Evolutionary conservation across 495 filamentous ascomycete species (phyloP).

Genomic region (Bacidia rubella): DNA sequence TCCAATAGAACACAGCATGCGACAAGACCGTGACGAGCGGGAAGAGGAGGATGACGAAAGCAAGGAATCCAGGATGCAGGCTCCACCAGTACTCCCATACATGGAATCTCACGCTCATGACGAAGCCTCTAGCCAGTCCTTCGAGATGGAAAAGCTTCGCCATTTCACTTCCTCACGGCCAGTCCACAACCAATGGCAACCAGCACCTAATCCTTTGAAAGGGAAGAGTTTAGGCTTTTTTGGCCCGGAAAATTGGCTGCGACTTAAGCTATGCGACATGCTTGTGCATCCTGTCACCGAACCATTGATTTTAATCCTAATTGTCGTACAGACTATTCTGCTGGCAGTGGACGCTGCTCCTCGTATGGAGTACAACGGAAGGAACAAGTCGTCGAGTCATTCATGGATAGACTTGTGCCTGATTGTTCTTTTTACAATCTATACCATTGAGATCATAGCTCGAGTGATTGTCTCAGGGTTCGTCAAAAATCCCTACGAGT

Average conservation of each 20-base stretch:
- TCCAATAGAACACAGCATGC: slow-evolving; percentile 59
- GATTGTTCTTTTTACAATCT: slow-evolving; percentile 74
- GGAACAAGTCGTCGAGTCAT: slow-evolving; percentile 47
- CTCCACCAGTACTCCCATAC: slow-evolving; percentile 43
- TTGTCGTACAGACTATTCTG: slow-evolving; percentile 76
- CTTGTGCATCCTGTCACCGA: slow-evolving; percentile 83
- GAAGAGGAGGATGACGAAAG: slow-evolving; percentile 10
- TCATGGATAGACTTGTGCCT: slow-evolving; percentile 64
- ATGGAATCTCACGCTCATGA: slow-evolving; percentile 41
- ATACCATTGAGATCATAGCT: slow-evolving; percentile 71
- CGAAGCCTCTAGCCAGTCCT: slow-evolving; percentile 34
- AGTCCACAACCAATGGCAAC: slow-evolving; percentile 26
- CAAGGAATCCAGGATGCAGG: slow-evolving; percentile 37
- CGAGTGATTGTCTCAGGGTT: slow-evolving; percentile 86
- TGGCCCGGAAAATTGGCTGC: slow-evolving; percentile 57
- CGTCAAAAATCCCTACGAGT: slow-evolving; percentile 73
- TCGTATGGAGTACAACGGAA: slow-evolving; percentile 44
- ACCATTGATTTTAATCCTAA: slow-evolving; percentile 73
- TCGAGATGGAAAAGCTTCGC: slow-evolving; percentile 29
- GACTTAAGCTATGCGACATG: slow-evolving; percentile 66
- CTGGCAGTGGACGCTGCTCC: slow-evolving; percentile 67
- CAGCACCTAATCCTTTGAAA: slow-evolving; percentile 65
- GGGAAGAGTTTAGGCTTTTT: slow-evolving; percentile 83
- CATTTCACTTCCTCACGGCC: slow-evolving; percentile 19
- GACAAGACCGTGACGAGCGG: slow-evolving; percentile 46